Evolutionary conservation across 1,284 basidiomycete genomes (phyloP).

Genomic region (Cryptococcus sp.): DNA sequence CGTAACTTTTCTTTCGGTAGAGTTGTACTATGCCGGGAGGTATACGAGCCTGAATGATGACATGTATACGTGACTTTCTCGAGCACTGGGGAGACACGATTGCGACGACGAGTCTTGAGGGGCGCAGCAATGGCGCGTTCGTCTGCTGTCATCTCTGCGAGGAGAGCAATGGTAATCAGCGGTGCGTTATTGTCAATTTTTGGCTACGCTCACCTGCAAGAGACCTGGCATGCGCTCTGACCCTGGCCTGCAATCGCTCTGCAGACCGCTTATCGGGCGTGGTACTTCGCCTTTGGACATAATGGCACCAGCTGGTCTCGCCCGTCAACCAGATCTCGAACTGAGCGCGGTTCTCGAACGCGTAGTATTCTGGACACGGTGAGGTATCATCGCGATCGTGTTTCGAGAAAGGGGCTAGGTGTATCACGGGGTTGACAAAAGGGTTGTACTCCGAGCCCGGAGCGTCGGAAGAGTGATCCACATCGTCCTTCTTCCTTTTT

Average conservation of each 20-base stretch:
- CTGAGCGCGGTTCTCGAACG: conserved; percentile 30
- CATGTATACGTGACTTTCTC: conserved; percentile 52
- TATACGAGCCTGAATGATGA: conserved; percentile 49
- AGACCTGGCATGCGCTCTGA: conserved; percentile 33
- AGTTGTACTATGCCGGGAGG: conserved; percentile 39
- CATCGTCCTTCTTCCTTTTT: background rate
- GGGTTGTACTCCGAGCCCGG: conserved; percentile 15
- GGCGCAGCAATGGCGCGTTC: conserved; percentile 38
- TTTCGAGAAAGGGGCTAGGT: conserved; percentile 36
- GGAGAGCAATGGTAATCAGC: background rate
- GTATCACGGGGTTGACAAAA: conserved; percentile 17
- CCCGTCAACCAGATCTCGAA: conserved; percentile 47
- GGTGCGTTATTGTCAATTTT: background rate
- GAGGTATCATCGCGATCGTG: conserved; percentile 35
- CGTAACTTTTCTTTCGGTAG: conserved; percentile 44
- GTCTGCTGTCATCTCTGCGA: conserved; percentile 35
- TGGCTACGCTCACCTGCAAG: conserved; percentile 32
- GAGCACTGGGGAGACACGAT: conserved; percentile 37
- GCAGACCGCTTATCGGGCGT: conserved; percentile 48
- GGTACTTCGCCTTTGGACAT: conserved; percentile 49
- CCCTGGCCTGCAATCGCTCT: conserved; percentile 45
- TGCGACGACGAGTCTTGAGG: conserved; percentile 43
- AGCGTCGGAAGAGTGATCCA: background rate
- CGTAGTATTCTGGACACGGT: conserved; percentile 37
- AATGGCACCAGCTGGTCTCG: conserved; percentile 51